Conservation (phyloP, 331 rosid species). For the Acacia concinna region DNA sequence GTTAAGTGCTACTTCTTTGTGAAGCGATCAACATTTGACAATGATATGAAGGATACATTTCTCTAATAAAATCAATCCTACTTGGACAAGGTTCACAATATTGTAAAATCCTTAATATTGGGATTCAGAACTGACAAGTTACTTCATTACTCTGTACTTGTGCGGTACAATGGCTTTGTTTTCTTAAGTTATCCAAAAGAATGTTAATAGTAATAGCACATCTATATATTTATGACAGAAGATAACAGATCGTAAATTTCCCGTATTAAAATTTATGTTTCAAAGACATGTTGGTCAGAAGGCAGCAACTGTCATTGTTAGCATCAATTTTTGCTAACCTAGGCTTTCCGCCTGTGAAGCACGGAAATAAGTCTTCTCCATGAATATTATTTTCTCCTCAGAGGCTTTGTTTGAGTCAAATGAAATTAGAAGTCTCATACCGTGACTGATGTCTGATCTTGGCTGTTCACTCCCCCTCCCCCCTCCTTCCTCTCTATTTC, state of each 20-base stretch:
- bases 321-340: background rate
- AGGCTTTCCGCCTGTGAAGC: background rate
- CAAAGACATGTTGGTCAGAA: background rate
- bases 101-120: background rate
- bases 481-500: background rate
- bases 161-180: background rate
- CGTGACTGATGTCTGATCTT: slow-evolving; percentile 3
- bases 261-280: background rate
- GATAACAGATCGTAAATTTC: background rate
- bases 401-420: background rate
- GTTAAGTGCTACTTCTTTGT: background rate
- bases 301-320: background rate
- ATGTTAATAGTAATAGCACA: background rate
- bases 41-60: slow-evolving; percentile 1
- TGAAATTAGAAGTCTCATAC: background rate
- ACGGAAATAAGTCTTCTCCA: background rate
- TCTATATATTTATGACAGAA: background rate
- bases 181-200: slow-evolving; percentile 9
- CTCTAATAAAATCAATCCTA: background rate
- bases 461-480: background rate
- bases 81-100: slow-evolving; percentile 5
- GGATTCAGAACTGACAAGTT: slow-evolving; percentile 1
- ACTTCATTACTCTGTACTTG: background rate
- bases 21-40: slow-evolving; percentile 5
- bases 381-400: slow-evolving; percentile 2